Evolutionary conservation across 441 rosid genomes (phyloP).

Genomic region (Aleurites moluccanus): DNA sequence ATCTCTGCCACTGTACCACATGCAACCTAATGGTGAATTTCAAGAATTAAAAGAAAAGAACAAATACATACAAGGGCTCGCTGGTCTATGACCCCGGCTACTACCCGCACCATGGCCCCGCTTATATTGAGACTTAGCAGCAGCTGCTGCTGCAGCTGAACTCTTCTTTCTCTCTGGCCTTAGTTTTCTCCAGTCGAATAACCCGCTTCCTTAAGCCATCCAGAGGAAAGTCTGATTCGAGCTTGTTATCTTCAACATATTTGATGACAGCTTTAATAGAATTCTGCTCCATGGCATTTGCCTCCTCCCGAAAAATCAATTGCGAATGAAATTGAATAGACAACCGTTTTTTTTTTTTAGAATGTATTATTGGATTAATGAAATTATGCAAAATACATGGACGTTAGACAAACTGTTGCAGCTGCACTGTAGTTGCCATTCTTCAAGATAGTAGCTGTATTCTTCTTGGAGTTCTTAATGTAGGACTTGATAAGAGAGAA

Average conservation of each 20-base stretch:
- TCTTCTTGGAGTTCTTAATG: constrained; percentile 42
- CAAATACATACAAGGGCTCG: neutral
- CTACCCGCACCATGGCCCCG: constrained; percentile 35
- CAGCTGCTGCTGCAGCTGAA: constrained; percentile 26
- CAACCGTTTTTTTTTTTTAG: no score
- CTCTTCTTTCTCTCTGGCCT: constrained; percentile 45
- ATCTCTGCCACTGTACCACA: no score
- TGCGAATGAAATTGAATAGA: neutral
- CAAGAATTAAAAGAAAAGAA: no score
- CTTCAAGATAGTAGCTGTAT: constrained; percentile 23
- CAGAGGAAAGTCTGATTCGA: constrained; percentile 45
- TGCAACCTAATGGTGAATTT: no score
- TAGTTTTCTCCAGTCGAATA: constrained; percentile 44
- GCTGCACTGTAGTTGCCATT: constrained; percentile 26
- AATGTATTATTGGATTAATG: neutral
- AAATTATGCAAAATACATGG: neutral
- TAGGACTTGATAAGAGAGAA: constrained; percentile 50
- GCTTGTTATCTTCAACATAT: constrained; percentile 61
- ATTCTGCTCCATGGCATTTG: constrained; percentile 44
- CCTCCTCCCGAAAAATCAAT: constrained; percentile 40
- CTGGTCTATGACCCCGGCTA: constrained; percentile 33
- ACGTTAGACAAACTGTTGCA: constrained; percentile 35
- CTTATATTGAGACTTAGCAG: constrained; percentile 43
- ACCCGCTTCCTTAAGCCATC: constrained; percentile 46
- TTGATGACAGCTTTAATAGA: constrained; percentile 50